Conservation (phyloP, 75 land plant genomes). For the Picea sitchensis region DNA sequence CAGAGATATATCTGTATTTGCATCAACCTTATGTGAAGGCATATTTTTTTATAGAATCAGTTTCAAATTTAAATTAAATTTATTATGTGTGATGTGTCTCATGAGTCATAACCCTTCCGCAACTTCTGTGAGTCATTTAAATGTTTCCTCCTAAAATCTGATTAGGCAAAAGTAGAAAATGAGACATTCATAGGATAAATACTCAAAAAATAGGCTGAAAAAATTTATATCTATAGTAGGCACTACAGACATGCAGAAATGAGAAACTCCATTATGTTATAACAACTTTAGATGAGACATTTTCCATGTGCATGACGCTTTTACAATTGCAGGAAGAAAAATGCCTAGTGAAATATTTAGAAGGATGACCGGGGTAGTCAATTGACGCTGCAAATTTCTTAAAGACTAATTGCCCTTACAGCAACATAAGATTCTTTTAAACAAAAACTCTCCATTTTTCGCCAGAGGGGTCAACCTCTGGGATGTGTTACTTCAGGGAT, state of each 20-base stretch:
- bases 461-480: too few relatives aligned
- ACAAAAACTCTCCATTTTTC: too few relatives aligned
- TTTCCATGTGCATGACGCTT: background rate
- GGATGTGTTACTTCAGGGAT: too few relatives aligned
- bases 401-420: background rate
- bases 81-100: background rate
- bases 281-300: background rate
- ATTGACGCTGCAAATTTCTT: background rate
- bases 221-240: background rate
- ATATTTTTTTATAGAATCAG: background rate
- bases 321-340: background rate
- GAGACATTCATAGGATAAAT: conserved; percentile 1
- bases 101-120: background rate
- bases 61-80: background rate
- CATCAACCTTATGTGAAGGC: background rate
- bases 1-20: background rate
- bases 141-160: background rate
- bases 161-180: background rate
- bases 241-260: background rate
- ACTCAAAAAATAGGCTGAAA: background rate
- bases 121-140: background rate
- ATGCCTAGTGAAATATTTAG: background rate
- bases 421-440: background rate
- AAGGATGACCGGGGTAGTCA: background rate
- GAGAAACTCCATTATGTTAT: background rate